Evolutionary conservation across 192 early-diverging fungal genomes (phyloP).

Genomic region (Pilaira anomala): DNA sequence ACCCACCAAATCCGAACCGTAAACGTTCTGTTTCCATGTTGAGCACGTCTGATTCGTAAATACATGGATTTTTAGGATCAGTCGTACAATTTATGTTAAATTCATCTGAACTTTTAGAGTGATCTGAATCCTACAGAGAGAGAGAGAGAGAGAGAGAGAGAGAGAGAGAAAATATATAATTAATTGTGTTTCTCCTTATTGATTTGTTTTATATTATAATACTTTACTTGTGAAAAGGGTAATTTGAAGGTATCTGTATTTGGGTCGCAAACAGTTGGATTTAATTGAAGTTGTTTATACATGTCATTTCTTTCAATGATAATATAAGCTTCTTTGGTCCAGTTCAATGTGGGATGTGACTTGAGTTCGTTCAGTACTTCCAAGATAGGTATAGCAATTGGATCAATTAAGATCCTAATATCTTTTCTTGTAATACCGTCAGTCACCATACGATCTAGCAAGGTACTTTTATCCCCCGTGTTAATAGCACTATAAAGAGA

Average conservation of each 20-base stretch:
- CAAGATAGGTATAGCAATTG: not conserved
- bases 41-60: not conserved
- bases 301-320: conserved; percentile 10
- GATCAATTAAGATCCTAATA: not conserved
- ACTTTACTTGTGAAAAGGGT: not conserved
- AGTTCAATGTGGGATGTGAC: not conserved
- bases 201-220: not conserved
- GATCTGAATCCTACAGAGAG: not conserved
- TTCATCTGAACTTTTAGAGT: not conserved
- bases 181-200: no score
- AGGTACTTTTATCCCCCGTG: not conserved
- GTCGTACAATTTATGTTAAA: not conserved
- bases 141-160: no score
- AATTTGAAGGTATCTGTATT: not conserved
- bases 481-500: not conserved
- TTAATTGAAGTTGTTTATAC: conserved; percentile 6
- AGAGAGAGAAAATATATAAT: no score
- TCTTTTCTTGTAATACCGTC: not conserved
- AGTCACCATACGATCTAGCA: conserved; percentile 1
- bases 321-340: conserved; percentile 1
- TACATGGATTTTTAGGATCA: not conserved
- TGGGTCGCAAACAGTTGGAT: not conserved
- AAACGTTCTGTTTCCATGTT: conserved; percentile 14
- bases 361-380: not conserved
- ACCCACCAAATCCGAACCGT: conserved; percentile 9